These are phyloP conservation scores for Mycena galopus DNA, from an alignment of 768 basidiomycete genomes.

Conservation along the genomic window DNA sequence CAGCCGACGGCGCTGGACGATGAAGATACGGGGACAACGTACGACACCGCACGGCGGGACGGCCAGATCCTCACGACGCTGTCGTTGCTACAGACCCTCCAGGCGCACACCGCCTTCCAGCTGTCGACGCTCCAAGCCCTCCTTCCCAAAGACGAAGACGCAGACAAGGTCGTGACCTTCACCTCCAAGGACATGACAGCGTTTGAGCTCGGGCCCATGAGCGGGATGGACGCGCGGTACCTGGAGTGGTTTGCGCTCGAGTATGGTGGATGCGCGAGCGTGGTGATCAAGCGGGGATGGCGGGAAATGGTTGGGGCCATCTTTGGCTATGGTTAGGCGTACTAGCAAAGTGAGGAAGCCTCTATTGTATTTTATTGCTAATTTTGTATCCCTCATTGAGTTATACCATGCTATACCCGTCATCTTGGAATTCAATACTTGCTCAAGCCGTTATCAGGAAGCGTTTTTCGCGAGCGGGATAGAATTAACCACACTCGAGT, in stretches of 20 bases:
- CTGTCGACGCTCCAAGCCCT: conserved; percentile 60
- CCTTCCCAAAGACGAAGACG: conserved; percentile 36
- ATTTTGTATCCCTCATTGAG: conserved; percentile 26
- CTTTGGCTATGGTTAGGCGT: conserved; percentile 48
- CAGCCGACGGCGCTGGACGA: conserved; percentile 32
- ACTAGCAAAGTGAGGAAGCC: neutral
- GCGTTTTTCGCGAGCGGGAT: too few species aligned
- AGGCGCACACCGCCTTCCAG: conserved; percentile 72
- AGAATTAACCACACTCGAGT: too few species aligned
- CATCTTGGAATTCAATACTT: neutral
- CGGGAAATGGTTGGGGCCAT: conserved; percentile 61
- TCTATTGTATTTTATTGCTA: conserved; percentile 30
- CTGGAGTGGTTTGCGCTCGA: conserved; percentile 83
- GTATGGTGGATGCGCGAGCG: conserved; percentile 54
- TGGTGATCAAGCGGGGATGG: conserved; percentile 64
- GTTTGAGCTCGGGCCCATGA: conserved; percentile 83
- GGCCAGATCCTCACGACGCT: conserved; percentile 63
- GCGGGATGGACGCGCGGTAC: conserved; percentile 77
- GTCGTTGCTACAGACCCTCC: conserved; percentile 76
- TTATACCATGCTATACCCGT: neutral
- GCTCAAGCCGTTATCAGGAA: too few species aligned
- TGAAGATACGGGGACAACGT: conserved; percentile 39
- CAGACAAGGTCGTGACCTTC: conserved; percentile 55
- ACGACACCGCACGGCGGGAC: conserved; percentile 40
- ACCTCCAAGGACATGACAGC: conserved; percentile 73